A percentile compares a stretch with the other conserved stretches of the same genome.
phyloP scores from a whole-genome alignment of 805 yeast genomes.

The Suhomyces prunicola region DNA sequence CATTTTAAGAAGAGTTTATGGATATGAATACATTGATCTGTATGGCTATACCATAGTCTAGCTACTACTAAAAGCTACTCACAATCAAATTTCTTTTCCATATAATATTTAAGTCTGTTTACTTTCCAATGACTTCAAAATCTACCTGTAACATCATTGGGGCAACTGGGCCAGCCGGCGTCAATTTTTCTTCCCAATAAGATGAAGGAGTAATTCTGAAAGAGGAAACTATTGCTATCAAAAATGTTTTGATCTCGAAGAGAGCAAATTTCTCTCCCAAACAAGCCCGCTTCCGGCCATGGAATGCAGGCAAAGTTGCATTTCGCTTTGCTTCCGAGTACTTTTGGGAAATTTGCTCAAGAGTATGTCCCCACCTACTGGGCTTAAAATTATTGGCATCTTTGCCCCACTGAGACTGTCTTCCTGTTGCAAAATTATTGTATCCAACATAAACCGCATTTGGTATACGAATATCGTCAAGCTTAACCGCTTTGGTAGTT shows the following conservation, averaged over 20 bases:
- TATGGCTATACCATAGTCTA: neutral
- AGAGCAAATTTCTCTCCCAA: conserved; percentile 59
- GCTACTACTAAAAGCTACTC: neutral
- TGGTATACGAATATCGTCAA: conserved; percentile 49
- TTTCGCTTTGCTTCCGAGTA: conserved; percentile 44
- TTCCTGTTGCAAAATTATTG: conserved; percentile 51
- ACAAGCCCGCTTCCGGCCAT: conserved; percentile 60
- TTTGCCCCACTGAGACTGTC: conserved; percentile 45
- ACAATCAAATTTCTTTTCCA: neutral
- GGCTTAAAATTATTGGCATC: conserved; percentile 46
- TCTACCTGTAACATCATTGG: conserved; percentile 38
- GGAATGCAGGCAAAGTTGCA: conserved; percentile 51
- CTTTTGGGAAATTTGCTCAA: conserved; percentile 33
- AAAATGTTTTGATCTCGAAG: conserved; percentile 39
- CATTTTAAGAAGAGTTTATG: neutral
- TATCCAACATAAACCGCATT: conserved; percentile 53
- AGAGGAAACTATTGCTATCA: conserved; percentile 32
- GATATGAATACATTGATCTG: neutral
- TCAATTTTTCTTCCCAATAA: conserved; percentile 46
- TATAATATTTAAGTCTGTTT: neutral
- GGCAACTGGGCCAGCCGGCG: conserved; percentile 58
- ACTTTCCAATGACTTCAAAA: neutral
- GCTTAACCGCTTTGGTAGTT: conserved; percentile 32
- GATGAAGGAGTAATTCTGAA: conserved; percentile 39
- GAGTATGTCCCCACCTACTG: conserved; percentile 48